phyloP scores from a whole-genome alignment of 495 filamentous ascomycete genomes.

The Aspergillus wentii region DNA sequence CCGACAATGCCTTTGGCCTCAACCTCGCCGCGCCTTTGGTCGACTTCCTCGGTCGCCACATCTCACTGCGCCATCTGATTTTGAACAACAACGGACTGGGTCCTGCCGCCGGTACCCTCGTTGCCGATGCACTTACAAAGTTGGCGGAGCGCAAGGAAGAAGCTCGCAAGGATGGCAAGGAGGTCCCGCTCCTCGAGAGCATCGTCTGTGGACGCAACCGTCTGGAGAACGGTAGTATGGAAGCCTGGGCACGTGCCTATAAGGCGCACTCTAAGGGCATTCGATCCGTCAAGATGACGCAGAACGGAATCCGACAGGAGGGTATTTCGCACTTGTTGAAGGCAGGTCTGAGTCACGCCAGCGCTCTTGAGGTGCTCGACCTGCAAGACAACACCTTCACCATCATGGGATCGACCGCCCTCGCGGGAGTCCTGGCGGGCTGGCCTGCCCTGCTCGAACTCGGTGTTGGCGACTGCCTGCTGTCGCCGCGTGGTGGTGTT shows the following conservation, averaged over 20 bases:
- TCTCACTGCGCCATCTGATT: constrained; percentile 84
- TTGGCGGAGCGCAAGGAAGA: constrained; percentile 80
- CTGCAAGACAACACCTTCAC: constrained; percentile 98
- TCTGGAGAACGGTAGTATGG: constrained; percentile 93
- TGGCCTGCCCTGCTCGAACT: constrained; percentile 80
- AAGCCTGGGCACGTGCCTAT: constrained; percentile 84
- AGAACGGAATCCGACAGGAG: constrained; percentile 95
- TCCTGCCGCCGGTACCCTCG: constrained; percentile 76
- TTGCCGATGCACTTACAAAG: constrained; percentile 70
- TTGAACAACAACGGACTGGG: constrained; percentile 99
- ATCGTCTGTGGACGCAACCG: constrained; percentile 94
- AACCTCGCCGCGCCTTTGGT: constrained; percentile 82
- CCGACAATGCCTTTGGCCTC: constrained; percentile 95
- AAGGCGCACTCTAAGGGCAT: constrained; percentile 69
- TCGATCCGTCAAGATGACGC: constrained; percentile 91
- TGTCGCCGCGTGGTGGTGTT: constrained; percentile 73
- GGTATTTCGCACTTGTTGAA: constrained; percentile 74
- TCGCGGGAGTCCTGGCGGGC: constrained; percentile 64
- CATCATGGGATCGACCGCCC: constrained; percentile 66
- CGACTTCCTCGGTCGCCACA: constrained; percentile 78
- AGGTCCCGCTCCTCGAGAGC: constrained; percentile 80
- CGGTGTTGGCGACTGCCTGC: constrained; percentile 82
- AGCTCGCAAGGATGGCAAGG: constrained; percentile 60
- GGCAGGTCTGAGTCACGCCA: constrained; percentile 66
- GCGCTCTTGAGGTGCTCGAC: constrained; percentile 67